phyloP scores from a whole-genome alignment of 305 asterid genomes.

The Withania somnifera region DNA sequence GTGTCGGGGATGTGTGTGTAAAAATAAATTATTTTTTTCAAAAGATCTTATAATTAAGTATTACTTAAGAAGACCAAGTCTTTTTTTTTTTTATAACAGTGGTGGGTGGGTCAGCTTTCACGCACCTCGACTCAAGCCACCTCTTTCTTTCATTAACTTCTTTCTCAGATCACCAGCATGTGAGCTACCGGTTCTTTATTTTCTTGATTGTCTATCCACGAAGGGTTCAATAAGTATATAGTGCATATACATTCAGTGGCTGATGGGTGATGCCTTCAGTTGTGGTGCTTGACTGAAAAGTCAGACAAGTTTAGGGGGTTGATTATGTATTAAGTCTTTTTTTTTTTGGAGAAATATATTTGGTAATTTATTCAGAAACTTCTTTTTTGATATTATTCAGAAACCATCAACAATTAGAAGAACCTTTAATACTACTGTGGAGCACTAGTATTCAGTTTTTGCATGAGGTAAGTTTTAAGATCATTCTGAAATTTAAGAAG shows the following conservation, averaged over 20 bases:
- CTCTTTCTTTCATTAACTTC: not conserved
- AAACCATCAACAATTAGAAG: not conserved
- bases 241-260: not conserved
- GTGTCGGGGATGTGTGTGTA: not conserved
- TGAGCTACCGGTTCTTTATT: not conserved
- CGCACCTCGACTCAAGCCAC: too few species aligned
- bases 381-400: not conserved
- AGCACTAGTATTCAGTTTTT: not conserved
- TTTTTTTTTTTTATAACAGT: too few species aligned
- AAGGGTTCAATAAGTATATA: not conserved
- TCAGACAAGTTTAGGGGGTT: not conserved
- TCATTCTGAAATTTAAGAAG: not conserved
- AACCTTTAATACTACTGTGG: not conserved
- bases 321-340: not conserved
- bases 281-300: not conserved
- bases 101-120: too few species aligned
- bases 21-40: not conserved
- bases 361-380: not conserved
- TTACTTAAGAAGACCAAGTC: not conserved
- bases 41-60: not conserved
- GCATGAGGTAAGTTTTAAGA: not conserved
- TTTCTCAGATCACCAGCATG: not conserved
- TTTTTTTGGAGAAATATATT: not conserved
- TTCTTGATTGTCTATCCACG: not conserved
- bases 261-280: not conserved